These are phyloP conservation scores for Dryas alaskensis DNA, from an alignment of 306 rosid species.

Conservation along the genomic window DNA sequence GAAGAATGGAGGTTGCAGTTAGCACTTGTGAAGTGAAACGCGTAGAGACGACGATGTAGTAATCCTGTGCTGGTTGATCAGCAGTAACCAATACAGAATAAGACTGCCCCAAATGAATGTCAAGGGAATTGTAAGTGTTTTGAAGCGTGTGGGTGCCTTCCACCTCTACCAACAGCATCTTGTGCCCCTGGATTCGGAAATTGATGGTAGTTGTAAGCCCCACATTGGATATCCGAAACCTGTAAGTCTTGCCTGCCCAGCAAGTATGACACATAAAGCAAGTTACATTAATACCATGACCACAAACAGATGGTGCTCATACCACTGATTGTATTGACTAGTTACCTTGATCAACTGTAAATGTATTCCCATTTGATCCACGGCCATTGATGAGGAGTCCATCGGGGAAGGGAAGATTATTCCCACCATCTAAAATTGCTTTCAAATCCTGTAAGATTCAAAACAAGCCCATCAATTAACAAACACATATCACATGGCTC, in stretches of 20 bases:
- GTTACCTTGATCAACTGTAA: slow-evolving; percentile 75
- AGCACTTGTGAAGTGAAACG: slow-evolving; percentile 67
- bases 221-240: slow-evolving; percentile 79
- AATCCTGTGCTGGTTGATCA: slow-evolving; percentile 69
- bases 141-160: slow-evolving; percentile 89
- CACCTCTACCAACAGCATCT: slow-evolving; percentile 71
- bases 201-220: slow-evolving; percentile 73
- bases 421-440: slow-evolving; percentile 73
- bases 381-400: slow-evolving; percentile 84
- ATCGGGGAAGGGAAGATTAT: slow-evolving; percentile 77
- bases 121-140: slow-evolving; percentile 71
- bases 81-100: slow-evolving; percentile 77
- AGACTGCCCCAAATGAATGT: slow-evolving; percentile 78
- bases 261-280: slow-evolving; percentile 20
- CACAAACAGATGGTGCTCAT: not conserved
- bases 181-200: slow-evolving; percentile 86
- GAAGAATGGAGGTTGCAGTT: slow-evolving; percentile 57
- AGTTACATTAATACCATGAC: slow-evolving; percentile 1
- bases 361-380: slow-evolving; percentile 50
- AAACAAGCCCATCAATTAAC: not conserved
- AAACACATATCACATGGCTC: not conserved
- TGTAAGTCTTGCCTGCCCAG: slow-evolving; percentile 69
- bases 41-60: slow-evolving; percentile 64
- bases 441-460: slow-evolving; percentile 57
- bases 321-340: not conserved